Conservation (phyloP, 2,329 filamentous ascomycete genomes). For the Catunica adiposa region DNA sequence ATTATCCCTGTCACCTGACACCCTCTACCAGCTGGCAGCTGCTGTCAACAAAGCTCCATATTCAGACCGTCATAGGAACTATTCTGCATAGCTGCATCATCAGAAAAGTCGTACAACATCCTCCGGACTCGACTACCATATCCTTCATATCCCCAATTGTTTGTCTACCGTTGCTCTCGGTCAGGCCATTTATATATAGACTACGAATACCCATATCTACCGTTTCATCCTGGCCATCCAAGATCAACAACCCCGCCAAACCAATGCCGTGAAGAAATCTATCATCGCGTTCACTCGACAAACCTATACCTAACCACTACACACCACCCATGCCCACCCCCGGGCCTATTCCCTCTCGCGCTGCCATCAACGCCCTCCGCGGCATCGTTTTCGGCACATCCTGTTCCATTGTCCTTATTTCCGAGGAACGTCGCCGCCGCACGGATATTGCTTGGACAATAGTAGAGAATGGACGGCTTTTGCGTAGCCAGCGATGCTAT, state of each 20-base stretch:
- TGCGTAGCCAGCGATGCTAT: constrained; percentile 15
- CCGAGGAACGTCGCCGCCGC: constrained; percentile 40
- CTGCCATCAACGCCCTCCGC: constrained; percentile 37
- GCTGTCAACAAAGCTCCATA: no score
- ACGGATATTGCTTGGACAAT: constrained; percentile 34
- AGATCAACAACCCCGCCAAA: background rate
- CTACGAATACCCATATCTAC: background rate
- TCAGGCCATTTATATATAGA: background rate
- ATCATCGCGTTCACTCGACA: background rate
- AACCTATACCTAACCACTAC: background rate
- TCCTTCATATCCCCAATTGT: no score
- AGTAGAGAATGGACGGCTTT: constrained; percentile 30
- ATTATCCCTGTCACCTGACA: no score
- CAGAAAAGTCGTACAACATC: no score
- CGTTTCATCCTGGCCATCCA: background rate
- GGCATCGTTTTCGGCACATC: constrained; percentile 40
- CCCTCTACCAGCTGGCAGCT: no score
- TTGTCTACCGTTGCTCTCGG: background rate
- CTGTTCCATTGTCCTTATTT: constrained; percentile 36
- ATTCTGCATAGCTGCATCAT: no score
- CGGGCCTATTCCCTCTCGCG: constrained; percentile 36
- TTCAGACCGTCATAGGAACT: no score
- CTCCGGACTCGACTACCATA: no score
- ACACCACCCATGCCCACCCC: constrained; percentile 26
- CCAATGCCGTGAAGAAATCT: background rate